Evolutionary conservation across 805 yeast genomes (phyloP).

Genomic region (Candida loeiensis): DNA sequence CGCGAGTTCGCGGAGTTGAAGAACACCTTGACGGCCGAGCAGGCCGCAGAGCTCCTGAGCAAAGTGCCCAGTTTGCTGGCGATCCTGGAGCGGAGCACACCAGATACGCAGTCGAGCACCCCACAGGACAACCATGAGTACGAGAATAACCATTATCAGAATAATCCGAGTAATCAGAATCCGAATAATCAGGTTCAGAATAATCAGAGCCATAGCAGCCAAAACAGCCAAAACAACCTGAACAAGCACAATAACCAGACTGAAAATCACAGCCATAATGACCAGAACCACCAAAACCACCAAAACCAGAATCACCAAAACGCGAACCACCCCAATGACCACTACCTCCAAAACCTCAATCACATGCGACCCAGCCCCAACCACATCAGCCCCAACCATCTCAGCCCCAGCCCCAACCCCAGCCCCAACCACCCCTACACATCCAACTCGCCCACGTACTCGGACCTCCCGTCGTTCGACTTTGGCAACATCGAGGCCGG

Average conservation of each 20-base stretch:
- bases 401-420: neutral
- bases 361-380: neutral
- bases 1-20: constrained; percentile 70
- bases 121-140: neutral
- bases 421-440: neutral
- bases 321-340: neutral
- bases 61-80: constrained; percentile 21
- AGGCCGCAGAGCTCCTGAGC: constrained; percentile 28
- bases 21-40: constrained; percentile 41
- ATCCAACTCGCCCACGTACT: neutral
- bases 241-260: neutral
- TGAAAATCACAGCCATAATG: neutral
- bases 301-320: neutral
- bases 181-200: neutral
- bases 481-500: constrained; percentile 1
- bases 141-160: neutral
- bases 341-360: neutral
- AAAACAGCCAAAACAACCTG: neutral
- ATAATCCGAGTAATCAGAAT: neutral
- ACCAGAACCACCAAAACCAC: neutral
- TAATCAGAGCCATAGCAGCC: neutral
- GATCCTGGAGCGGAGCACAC: constrained; percentile 1
- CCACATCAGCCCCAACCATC: neutral
- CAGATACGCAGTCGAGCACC: neutral
- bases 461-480: neutral